Conservation (phyloP, 495 filamentous ascomycete genomes). For the Penicillium egyptiacum region DNA sequence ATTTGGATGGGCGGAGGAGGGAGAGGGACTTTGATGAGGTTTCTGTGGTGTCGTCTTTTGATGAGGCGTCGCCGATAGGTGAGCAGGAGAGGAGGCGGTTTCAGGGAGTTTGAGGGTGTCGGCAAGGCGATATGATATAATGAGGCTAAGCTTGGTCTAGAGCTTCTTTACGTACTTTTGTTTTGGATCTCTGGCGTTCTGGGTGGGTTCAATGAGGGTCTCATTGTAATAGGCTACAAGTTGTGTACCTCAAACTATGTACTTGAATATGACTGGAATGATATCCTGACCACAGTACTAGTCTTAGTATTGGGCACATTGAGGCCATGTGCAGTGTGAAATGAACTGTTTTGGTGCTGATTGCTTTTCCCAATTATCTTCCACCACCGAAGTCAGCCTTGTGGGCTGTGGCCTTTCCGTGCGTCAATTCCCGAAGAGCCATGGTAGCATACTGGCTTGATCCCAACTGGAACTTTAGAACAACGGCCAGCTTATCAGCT, state of each 20-base stretch:
- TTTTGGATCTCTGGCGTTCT: neutral
- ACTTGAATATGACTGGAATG: constrained; percentile 1
- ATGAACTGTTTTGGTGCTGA: neutral
- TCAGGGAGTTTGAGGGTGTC: neutral
- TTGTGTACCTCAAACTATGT: neutral
- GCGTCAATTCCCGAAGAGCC: constrained; percentile 84
- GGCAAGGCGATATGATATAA: constrained; percentile 3
- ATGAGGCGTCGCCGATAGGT: constrained; percentile 17
- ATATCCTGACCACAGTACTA: neutral
- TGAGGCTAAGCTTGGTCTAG: neutral
- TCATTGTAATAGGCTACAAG: neutral
- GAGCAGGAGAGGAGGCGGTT: constrained; percentile 4
- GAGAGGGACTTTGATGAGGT: constrained; percentile 31
- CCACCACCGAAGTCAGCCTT: constrained; percentile 62
- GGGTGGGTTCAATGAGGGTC: neutral
- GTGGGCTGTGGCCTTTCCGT: constrained; percentile 61
- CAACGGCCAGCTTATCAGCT: constrained; percentile 67
- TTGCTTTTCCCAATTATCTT: constrained; percentile 25
- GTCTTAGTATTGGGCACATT: neutral
- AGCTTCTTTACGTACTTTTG: neutral
- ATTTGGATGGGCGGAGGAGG: constrained; percentile 19
- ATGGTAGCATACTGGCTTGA: constrained; percentile 93
- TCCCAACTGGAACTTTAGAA: constrained; percentile 81
- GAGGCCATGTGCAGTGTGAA: neutral
- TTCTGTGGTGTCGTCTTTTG: constrained; percentile 41